A percentile compares a stretch with the other conserved stretches of the same genome.
Conservation (phyloP, 805 yeast species). For the Suhomyces pyralidae region DNA sequence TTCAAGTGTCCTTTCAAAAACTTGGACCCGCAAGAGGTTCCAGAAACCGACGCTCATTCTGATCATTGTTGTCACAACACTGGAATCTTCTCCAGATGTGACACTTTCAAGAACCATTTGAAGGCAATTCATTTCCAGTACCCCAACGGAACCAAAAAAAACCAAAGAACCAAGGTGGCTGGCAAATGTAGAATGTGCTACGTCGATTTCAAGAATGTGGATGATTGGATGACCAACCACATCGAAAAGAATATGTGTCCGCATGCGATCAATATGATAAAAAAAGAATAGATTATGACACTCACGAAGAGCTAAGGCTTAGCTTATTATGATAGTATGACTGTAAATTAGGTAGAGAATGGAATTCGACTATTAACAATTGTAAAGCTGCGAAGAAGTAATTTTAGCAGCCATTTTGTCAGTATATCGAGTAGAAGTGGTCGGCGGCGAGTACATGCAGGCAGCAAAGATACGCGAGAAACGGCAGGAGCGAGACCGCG, state of each 20-base stretch:
- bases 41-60: constrained; percentile 7
- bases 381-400: not conserved
- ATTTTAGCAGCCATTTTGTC: not conserved
- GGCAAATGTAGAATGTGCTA: constrained; percentile 84
- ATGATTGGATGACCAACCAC: constrained; percentile 75
- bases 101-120: constrained; percentile 86
- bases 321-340: not conserved
- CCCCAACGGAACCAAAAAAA: constrained; percentile 82
- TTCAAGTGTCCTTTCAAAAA: constrained; percentile 76
- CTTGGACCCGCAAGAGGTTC: constrained; percentile 15
- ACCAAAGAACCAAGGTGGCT: constrained; percentile 60
- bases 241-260: constrained; percentile 52
- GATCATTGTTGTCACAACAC: constrained; percentile 67
- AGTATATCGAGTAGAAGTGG: not conserved
- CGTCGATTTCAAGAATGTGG: constrained; percentile 60
- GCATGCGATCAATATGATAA: constrained; percentile 9
- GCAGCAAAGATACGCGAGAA: not conserved
- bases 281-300: constrained; percentile 6
- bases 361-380: not conserved
- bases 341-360: not conserved
- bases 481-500: not conserved
- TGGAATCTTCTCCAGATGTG: constrained; percentile 86
- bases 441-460: not conserved
- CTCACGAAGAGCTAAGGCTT: constrained; percentile 1
- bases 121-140: constrained; percentile 87